Evolutionary conservation across 768 basidiomycete genomes (phyloP).

Genomic region (Solioccasus polychromus): DNA sequence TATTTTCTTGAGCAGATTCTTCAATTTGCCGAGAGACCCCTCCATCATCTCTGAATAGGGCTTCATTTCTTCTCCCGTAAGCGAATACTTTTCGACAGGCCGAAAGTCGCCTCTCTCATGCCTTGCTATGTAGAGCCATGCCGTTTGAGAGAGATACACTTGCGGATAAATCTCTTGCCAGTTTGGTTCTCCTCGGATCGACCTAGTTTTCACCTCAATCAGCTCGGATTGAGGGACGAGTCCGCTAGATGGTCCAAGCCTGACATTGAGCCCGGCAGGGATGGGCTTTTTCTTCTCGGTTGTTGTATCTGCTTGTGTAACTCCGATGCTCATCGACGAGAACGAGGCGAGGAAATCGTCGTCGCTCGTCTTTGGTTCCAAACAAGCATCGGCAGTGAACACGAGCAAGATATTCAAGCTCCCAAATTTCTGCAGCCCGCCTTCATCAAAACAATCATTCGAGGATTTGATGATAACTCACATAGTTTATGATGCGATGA

Average conservation of each 20-base stretch:
- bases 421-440: conserved; percentile 49
- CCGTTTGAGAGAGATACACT: conserved; percentile 66
- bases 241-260: conserved; percentile 22
- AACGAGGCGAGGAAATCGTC: conserved; percentile 27
- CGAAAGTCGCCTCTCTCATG: conserved; percentile 56
- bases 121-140: conserved; percentile 55
- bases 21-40: conserved; percentile 24
- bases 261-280: conserved; percentile 15
- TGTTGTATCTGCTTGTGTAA: not conserved
- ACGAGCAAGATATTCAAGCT: conserved; percentile 57
- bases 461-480: conserved; percentile 31
- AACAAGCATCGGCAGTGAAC: conserved; percentile 51
- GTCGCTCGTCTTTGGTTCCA: conserved; percentile 16
- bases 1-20: conserved; percentile 35
- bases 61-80: conserved; percentile 29
- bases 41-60: conserved; percentile 20
- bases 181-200: conserved; percentile 33
- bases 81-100: conserved; percentile 44
- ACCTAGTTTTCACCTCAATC: conserved; percentile 37
- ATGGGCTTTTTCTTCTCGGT: not conserved
- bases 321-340: conserved; percentile 20
- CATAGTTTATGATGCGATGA: conserved; percentile 61
- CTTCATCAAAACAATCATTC: not conserved
- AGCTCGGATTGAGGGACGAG: conserved; percentile 36
- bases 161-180: conserved; percentile 67